These are phyloP conservation scores for Thecaphora thlaspeos DNA, from an alignment of 1,284 basidiomycete genomes.

Conservation along the genomic window DNA sequence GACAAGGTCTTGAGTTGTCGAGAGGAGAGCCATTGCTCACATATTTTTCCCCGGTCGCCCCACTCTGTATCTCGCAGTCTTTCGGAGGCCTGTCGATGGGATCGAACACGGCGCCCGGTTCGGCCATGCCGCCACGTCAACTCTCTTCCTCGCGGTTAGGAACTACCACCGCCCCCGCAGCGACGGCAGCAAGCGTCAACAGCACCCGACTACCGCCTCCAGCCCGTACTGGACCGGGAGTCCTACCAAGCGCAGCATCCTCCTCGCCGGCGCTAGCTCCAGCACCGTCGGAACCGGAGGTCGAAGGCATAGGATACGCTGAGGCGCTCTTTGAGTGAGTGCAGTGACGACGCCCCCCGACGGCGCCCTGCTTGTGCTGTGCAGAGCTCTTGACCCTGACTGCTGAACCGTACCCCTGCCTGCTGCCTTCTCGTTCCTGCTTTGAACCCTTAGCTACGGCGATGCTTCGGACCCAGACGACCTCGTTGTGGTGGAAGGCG, in stretches of 20 bases:
- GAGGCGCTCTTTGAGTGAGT: constrained; percentile 25
- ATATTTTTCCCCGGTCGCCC: no score
- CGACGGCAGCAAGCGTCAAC: no score
- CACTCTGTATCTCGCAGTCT: neutral
- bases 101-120: constrained; percentile 1
- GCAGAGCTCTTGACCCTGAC: neutral
- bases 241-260: neutral
- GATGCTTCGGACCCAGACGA: constrained; percentile 43
- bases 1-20: no score
- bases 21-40: no score
- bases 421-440: neutral
- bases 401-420: neutral
- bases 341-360: no score
- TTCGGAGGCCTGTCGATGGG: constrained; percentile 10
- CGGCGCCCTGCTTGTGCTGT: no score
- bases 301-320: constrained; percentile 13
- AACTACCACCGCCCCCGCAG: no score
- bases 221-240: neutral
- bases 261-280: neutral
- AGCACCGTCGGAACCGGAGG: constrained; percentile 1
- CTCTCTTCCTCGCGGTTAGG: no score
- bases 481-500: constrained; percentile 28
- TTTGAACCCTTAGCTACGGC: constrained; percentile 9
- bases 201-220: neutral
- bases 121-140: no score